Conservation (phyloP, 805 yeast species). For the Danielia reshetovae region DNA sequence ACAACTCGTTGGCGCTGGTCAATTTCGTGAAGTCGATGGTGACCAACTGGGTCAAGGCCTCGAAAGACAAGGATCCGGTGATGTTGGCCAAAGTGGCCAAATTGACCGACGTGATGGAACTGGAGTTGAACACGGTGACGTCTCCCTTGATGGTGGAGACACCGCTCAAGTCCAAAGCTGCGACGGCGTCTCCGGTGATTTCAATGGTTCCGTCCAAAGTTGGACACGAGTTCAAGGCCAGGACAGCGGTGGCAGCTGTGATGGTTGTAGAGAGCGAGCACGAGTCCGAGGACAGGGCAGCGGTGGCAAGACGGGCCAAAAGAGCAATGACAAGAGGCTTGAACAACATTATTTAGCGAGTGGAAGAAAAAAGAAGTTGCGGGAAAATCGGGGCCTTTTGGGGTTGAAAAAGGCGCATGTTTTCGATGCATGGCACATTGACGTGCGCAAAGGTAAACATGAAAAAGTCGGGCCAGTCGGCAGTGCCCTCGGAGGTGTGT, state of each 20-base stretch:
- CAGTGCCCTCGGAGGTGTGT: too few species aligned
- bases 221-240: constrained; percentile 34
- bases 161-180: constrained; percentile 24
- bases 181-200: constrained; percentile 31
- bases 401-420: not conserved
- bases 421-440: not conserved
- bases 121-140: constrained; percentile 35
- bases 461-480: too few species aligned
- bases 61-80: constrained; percentile 32
- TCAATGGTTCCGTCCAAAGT: constrained; percentile 39
- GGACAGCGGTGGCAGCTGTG: constrained; percentile 34
- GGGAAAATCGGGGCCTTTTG: not conserved
- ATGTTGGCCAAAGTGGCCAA: constrained; percentile 28
- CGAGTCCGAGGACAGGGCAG: constrained; percentile 12
- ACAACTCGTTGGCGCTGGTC: constrained; percentile 25
- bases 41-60: constrained; percentile 38
- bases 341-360: constrained; percentile 1
- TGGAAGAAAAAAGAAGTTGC: not conserved
- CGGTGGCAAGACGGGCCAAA: constrained; percentile 5
- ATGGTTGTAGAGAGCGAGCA: constrained; percentile 40
- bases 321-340: constrained; percentile 1
- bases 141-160: constrained; percentile 29
- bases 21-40: constrained; percentile 33
- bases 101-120: constrained; percentile 31
- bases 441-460: too few species aligned